Evolutionary conservation across 2,329 filamentous ascomycete species (phyloP).

Genomic region (Trichoderma sp.): DNA sequence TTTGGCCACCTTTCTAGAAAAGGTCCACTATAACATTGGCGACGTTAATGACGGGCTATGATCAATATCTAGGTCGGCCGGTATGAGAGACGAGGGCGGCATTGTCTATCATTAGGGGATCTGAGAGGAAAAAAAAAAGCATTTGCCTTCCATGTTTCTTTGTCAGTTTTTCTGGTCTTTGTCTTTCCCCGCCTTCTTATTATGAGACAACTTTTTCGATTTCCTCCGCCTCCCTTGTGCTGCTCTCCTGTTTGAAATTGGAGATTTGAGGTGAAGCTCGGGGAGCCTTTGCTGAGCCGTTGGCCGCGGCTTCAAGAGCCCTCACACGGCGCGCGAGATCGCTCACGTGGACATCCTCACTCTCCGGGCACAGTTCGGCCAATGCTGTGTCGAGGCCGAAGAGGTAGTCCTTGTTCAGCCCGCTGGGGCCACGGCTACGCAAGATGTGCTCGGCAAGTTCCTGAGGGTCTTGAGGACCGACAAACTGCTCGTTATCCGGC

Average conservation of each 20-base stretch:
- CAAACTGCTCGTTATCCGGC: conserved; percentile 88
- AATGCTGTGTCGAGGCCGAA: conserved; percentile 76
- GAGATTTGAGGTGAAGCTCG: conserved; percentile 20
- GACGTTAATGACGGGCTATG: conserved; percentile 21
- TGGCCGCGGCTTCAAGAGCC: conserved; percentile 45
- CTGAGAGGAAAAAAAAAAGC: conserved; percentile 11
- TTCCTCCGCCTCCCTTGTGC: conserved; percentile 33
- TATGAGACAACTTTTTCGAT: conserved; percentile 27
- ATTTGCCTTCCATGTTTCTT: conserved; percentile 17
- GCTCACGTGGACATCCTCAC: conserved; percentile 78
- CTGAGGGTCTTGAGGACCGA: conserved; percentile 77
- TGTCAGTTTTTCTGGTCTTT: conserved; percentile 12
- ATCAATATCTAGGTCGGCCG: conserved; percentile 17
- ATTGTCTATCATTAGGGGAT: conserved; percentile 17
- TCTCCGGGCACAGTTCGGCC: conserved; percentile 68
- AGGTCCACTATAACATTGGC: conserved; percentile 22
- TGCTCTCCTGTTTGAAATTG: conserved; percentile 28
- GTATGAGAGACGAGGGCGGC: conserved; percentile 10
- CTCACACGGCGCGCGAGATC: conserved; percentile 75
- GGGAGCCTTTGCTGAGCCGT: conserved; percentile 21
- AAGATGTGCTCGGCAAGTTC: conserved; percentile 78
- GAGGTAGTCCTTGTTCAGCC: conserved; percentile 86
- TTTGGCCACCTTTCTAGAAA: conserved; percentile 21
- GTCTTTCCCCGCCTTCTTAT: conserved; percentile 6
- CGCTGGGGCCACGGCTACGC: conserved; percentile 75